Conservation (phyloP, 169 alveolate genomes). For the Perkinsus olseni region DNA sequence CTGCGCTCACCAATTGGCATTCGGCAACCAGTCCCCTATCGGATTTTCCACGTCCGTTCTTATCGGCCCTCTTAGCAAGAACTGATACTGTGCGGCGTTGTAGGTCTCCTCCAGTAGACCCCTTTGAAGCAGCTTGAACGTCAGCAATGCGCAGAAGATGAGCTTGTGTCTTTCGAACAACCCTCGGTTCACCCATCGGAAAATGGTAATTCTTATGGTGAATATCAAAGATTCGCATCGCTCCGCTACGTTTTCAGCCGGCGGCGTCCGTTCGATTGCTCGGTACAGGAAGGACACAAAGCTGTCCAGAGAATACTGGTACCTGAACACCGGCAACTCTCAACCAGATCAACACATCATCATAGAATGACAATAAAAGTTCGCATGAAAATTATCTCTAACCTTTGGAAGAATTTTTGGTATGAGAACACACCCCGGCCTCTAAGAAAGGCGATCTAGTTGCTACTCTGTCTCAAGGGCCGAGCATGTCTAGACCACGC, state of each 20-base stretch:
- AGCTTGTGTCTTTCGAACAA: constrained; percentile 88
- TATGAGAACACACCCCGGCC: too few species aligned
- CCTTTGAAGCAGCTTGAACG: constrained; percentile 83
- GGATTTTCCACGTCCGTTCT: constrained; percentile 80
- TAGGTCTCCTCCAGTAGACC: constrained; percentile 72
- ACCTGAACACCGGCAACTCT: too few species aligned
- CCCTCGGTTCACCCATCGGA: constrained; percentile 90
- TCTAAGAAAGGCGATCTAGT: too few species aligned
- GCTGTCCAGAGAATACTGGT: constrained; percentile 88
- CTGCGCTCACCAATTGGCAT: constrained; percentile 71
- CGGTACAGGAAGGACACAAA: constrained; percentile 77
- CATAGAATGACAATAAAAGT: too few species aligned
- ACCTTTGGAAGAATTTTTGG: too few species aligned
- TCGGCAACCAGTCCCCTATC: constrained; percentile 84
- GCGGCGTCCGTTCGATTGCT: constrained; percentile 76
- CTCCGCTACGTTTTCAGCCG: constrained; percentile 55
- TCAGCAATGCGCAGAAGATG: constrained; percentile 78
- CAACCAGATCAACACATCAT: too few species aligned
- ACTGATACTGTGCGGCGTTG: constrained; percentile 68
- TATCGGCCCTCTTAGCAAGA: constrained; percentile 68
- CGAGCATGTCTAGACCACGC: too few species aligned
- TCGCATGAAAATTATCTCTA: too few species aligned
- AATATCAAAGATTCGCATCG: constrained; percentile 69
- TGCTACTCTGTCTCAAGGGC: too few species aligned
- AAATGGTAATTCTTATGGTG: constrained; percentile 79